Evolutionary conservation across 2,329 filamentous ascomycete genomes (phyloP).

Genomic region (Epichloe uncinata): DNA sequence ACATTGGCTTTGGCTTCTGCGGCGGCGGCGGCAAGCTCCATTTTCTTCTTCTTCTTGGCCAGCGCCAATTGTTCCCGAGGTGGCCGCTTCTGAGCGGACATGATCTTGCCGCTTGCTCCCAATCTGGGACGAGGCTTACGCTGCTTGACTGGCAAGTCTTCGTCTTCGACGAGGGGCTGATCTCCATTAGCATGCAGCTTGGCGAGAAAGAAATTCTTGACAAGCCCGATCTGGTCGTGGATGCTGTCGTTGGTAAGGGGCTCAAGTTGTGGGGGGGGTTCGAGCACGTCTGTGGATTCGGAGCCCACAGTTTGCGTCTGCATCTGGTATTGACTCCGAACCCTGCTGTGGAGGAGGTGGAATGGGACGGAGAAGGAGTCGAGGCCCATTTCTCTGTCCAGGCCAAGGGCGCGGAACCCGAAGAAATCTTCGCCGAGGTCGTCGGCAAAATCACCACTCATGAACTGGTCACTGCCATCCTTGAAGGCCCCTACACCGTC

Average conservation of each 20-base stretch:
- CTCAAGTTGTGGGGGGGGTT: constrained; percentile 58
- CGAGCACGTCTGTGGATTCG: constrained; percentile 48
- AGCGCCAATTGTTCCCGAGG: constrained; percentile 71
- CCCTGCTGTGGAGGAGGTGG: constrained; percentile 83
- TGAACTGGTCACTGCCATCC: constrained; percentile 92
- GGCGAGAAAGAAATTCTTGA: constrained; percentile 81
- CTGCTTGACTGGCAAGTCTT: constrained; percentile 89
- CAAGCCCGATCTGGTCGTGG: constrained; percentile 67
- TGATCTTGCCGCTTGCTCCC: constrained; percentile 70
- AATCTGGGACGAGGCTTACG: constrained; percentile 55
- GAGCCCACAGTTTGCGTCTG: constrained; percentile 52
- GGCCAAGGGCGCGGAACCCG: constrained; percentile 86
- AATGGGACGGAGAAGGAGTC: constrained; percentile 83
- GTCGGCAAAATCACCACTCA: constrained; percentile 92
- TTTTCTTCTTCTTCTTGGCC: constrained; percentile 79
- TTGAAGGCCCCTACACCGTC: constrained; percentile 89
- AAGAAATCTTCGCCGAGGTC: constrained; percentile 99
- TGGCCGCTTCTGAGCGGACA: constrained; percentile 69
- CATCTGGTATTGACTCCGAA: constrained; percentile 72
- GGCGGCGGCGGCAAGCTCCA: constrained; percentile 40
- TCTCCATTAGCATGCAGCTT: constrained; percentile 75
- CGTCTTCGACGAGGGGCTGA: constrained; percentile 78
- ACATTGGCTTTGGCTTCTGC: constrained; percentile 31
- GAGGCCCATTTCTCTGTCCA: constrained; percentile 82
- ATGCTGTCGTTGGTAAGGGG: constrained; percentile 70